phyloP scores from a whole-genome alignment of 169 alveolate genomes.

The Blepharisma undulans region DNA sequence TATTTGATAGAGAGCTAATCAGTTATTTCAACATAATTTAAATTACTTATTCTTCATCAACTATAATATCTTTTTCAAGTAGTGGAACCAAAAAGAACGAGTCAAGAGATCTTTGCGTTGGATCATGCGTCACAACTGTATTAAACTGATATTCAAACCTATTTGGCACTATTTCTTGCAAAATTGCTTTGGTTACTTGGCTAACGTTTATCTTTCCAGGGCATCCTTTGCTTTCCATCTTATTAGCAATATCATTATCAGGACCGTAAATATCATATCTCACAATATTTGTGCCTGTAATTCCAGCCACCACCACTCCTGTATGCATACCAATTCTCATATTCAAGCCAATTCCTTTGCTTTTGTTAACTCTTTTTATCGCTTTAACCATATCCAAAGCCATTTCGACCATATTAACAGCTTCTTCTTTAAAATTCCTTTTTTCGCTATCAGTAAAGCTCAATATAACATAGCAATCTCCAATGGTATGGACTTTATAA shows the following conservation, averaged over 20 bases:
- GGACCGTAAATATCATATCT: constrained; percentile 91
- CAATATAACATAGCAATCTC: constrained; percentile 99
- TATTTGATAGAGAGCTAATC: too few relatives aligned
- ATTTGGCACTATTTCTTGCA: constrained; percentile 83
- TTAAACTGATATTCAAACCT: constrained; percentile 40
- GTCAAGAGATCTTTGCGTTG: background rate
- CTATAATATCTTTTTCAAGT: background rate
- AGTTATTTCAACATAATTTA: background rate
- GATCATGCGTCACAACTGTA: background rate
- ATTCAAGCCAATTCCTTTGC: background rate
- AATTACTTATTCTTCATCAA: constrained; percentile 3
- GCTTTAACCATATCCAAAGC: constrained; percentile 30
- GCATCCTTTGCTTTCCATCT: constrained; percentile 92
- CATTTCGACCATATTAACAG: background rate
- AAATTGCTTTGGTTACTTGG: constrained; percentile 77
- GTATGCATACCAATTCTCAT: constrained; percentile 97
- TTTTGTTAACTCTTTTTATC: constrained; percentile 8
- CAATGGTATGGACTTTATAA: constrained; percentile 97
- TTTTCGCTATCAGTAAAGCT: constrained; percentile 84
- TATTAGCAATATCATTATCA: constrained; percentile 84
- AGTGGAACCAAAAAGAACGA: background rate
- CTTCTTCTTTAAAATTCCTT: background rate
- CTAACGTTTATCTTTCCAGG: constrained; percentile 55
- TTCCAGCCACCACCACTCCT: constrained; percentile 96
- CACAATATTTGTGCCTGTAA: constrained; percentile 90